phyloP scores from a whole-genome alignment of 2,329 filamentous ascomycete genomes.

The Epichloe elymi region DNA sequence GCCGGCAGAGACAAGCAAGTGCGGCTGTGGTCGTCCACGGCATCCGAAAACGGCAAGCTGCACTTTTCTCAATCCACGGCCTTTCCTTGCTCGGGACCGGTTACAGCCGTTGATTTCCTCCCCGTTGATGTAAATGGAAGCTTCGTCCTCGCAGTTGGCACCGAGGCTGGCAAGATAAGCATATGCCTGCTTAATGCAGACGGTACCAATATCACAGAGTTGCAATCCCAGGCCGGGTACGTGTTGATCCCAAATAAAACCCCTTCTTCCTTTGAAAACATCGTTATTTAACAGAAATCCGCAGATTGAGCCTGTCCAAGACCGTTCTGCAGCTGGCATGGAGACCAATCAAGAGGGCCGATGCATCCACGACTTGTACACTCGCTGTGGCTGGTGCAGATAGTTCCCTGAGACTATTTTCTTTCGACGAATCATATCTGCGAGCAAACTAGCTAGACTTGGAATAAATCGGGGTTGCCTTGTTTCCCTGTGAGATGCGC shows the following conservation, averaged over 20 bases:
- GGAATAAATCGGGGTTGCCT: too few relatives aligned
- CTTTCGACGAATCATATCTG: slow-evolving; percentile 21
- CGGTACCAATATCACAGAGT: slow-evolving; percentile 24
- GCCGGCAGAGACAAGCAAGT: slow-evolving; percentile 82
- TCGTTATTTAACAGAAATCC: slow-evolving; percentile 7
- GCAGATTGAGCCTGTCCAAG: slow-evolving; percentile 38
- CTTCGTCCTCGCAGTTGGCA: slow-evolving; percentile 41
- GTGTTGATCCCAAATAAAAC: slow-evolving; percentile 10
- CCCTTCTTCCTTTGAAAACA: fast-evolving
- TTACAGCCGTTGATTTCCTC: slow-evolving; percentile 61
- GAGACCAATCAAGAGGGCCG: slow-evolving; percentile 36
- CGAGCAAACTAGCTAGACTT: background rate
- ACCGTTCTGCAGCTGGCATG: slow-evolving; percentile 56
- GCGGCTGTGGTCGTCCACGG: slow-evolving; percentile 48
- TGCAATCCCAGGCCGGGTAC: slow-evolving; percentile 26
- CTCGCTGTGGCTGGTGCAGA: slow-evolving; percentile 48
- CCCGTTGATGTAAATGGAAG: slow-evolving; percentile 17
- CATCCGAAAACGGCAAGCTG: slow-evolving; percentile 15
- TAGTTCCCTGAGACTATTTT: slow-evolving; percentile 45
- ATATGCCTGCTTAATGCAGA: slow-evolving; percentile 28
- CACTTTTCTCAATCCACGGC: slow-evolving; percentile 39
- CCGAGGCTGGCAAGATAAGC: slow-evolving; percentile 37
- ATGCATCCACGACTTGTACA: slow-evolving; percentile 19
- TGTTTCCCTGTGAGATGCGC: too few relatives aligned
- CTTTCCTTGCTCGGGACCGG: slow-evolving; percentile 42